Percentiles rank a stretch among this genome's conserved stretches.
Evolutionary conservation across 805 yeast genomes (phyloP).

Genomic region (Sugiyamaella qingdaonensis): DNA sequence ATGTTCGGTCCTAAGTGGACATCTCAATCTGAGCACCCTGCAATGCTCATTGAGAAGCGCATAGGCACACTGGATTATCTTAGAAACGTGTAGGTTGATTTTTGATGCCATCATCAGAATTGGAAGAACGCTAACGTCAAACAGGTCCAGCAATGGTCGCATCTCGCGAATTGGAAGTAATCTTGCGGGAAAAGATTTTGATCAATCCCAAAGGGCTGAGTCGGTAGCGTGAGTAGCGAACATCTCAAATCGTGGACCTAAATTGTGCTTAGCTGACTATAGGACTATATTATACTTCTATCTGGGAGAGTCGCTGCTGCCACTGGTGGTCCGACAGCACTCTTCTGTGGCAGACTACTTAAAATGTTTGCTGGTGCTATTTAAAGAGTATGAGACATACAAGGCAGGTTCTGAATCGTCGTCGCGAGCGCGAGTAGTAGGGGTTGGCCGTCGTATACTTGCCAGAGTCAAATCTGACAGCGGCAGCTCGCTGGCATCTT

Average conservation of each 20-base stretch:
- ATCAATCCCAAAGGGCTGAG: background rate
- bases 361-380: conserved; percentile 14
- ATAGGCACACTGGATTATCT: conserved; percentile 24
- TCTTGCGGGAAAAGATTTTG: background rate
- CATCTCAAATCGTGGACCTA: background rate
- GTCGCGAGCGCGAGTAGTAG: conserved; percentile 19
- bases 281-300: conserved; percentile 20
- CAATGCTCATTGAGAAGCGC: conserved; percentile 23
- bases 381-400: conserved; percentile 22
- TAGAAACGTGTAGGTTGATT: conserved; percentile 20
- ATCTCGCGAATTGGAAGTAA: background rate
- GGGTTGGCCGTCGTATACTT: conserved; percentile 23
- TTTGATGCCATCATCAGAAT: background rate
- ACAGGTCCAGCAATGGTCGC: background rate
- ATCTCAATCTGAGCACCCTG: background rate
- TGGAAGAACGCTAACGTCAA: background rate
- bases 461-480: conserved; percentile 18
- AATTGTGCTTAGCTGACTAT: background rate
- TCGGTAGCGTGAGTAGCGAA: background rate
- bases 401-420: conserved; percentile 11
- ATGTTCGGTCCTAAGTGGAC: conserved; percentile 1
- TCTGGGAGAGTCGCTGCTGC: conserved; percentile 22
- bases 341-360: conserved; percentile 18
- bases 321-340: conserved; percentile 8
- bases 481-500: background rate